Base-by-base conservation (phyloP, 495 filamentous ascomycete species). In the Aspergillus incahuasiensis region DNA sequence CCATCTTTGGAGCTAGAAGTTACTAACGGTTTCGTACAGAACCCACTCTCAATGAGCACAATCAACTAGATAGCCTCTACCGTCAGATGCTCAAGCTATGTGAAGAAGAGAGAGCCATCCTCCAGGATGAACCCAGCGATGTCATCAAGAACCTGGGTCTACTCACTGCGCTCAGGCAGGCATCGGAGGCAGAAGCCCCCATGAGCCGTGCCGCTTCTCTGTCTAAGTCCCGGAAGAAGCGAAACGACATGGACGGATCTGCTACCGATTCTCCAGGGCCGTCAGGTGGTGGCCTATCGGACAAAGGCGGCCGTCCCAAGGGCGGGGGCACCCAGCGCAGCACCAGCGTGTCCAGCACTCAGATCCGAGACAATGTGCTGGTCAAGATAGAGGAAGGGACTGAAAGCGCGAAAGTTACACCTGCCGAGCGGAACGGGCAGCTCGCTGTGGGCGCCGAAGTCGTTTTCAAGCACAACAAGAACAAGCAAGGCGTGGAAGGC, bases 361-460 rank as follows among this genome's bases (percentile, higher is more conserved):
- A 74, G 58, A 63, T 67, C 16, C 74, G 70, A 63, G 75, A 73
- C 55, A 71, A 55, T 28, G 63, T 74, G 15, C 61, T 71, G 12
- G 74, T 82, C 39, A 84, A 84, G 62, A 50, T 79, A 32, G 82
- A 83, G 65, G 81, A 84, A 61, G 80, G 79, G 8, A 64, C 74
- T 0, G 81, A 81, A 49, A 69, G 74, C 1, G 65, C 69, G 35
- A 81, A 81, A 55, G 75, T 74, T 6, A 75, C 74, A 13, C 55
- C 71, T 22, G 76, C 75, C 5, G 79, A 82, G 59, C 75, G 74
- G 51, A 77, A 64, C 50, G 79, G 75, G 16, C 68, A 77, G 16
- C 84, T 92, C 34, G 72, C 75, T 42, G 79, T 90, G 39, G 85
- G 86, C 39, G 86, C 90, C 50, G 87, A 95, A 64, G 91, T 96